phyloP scores from a whole-genome alignment of 371 early-diverging fungal species.

The Mortierella sp. region DNA sequence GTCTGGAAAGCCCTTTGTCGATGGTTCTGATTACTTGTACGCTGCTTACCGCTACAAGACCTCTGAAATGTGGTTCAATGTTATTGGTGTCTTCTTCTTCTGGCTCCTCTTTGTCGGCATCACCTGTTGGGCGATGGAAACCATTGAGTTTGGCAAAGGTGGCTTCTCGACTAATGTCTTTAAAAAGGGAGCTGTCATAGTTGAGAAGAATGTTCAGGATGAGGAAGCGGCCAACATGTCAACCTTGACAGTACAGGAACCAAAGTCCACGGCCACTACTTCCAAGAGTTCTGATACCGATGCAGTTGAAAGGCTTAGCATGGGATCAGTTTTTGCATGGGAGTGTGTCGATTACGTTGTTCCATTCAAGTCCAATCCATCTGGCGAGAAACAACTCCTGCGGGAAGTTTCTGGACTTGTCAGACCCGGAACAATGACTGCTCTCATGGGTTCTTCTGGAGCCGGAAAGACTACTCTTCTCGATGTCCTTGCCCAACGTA shows the following conservation, averaged over 20 bases:
- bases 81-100: conserved; percentile 58
- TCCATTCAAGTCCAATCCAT: conserved; percentile 42
- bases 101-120: conserved; percentile 57
- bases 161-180: conserved; percentile 63
- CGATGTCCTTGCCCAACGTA: conserved; percentile 83
- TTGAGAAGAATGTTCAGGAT: conserved; percentile 15
- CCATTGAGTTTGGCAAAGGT: conserved; percentile 59
- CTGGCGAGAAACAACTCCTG: conserved; percentile 55
- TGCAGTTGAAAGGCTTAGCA: conserved; percentile 28
- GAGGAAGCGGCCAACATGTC: no score
- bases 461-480: conserved; percentile 91
- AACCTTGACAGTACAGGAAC: no score
- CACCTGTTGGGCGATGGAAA: conserved; percentile 55
- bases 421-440: conserved; percentile 76
- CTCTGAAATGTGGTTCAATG: conserved; percentile 53
- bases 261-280: no score
- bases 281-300: no score
- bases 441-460: conserved; percentile 89
- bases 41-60: conserved; percentile 54
- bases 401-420: conserved; percentile 54
- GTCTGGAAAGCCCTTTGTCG: conserved; percentile 62
- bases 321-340: conserved; percentile 57
- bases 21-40: conserved; percentile 68
- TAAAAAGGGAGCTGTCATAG: conserved; percentile 47
- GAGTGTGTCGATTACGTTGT: conserved; percentile 54